Evolutionary conservation across 345 rosid genomes (phyloP).

Genomic region (Hibiscus syriacus): DNA sequence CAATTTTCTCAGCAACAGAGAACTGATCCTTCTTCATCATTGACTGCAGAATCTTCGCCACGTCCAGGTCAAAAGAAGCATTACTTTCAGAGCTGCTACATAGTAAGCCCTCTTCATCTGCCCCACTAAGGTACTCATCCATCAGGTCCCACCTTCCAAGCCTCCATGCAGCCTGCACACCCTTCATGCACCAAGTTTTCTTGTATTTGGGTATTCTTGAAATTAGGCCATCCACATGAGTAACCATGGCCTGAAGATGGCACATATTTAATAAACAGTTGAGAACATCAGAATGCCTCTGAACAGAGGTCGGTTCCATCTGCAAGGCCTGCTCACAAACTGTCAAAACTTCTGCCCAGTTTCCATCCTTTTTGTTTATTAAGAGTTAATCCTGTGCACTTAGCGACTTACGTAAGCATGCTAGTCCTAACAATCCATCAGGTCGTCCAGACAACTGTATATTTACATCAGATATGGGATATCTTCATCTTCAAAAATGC

Average conservation of each 20-base stretch:
- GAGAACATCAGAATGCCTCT: conserved; percentile 88
- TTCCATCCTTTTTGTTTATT: conserved; percentile 81
- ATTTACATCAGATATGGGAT: conserved; percentile 89
- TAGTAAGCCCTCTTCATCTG: conserved; percentile 70
- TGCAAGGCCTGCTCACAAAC: conserved; percentile 95
- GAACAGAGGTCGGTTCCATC: conserved; percentile 85
- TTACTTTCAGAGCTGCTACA: conserved; percentile 92
- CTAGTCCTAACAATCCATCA: conserved; percentile 88
- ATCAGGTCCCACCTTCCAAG: conserved; percentile 96
- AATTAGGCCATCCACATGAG: conserved; percentile 89
- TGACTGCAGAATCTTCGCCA: conserved; percentile 85
- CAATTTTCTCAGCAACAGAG: conserved; percentile 71
- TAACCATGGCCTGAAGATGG: conserved; percentile 97
- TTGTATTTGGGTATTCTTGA: conserved; percentile 80
- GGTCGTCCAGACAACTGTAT: conserved; percentile 89
- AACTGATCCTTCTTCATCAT: conserved; percentile 88
- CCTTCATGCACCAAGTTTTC: conserved; percentile 99
- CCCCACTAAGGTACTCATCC: conserved; percentile 89
- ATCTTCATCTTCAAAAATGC: conserved; percentile 81
- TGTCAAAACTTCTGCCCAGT: conserved; percentile 93
- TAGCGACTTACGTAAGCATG: conserved; percentile 70
- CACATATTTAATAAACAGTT: conserved; percentile 93
- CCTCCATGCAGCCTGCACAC: conserved; percentile 99
- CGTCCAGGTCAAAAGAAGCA: conserved; percentile 95
- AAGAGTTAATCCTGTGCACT: conserved; percentile 85